A percentile compares a stretch with the other conserved stretches of the same genome.
phyloP scores from a whole-genome alignment of 352 stramenopile genomes.

The Phytopythium cucurbitacearum region DNA sequence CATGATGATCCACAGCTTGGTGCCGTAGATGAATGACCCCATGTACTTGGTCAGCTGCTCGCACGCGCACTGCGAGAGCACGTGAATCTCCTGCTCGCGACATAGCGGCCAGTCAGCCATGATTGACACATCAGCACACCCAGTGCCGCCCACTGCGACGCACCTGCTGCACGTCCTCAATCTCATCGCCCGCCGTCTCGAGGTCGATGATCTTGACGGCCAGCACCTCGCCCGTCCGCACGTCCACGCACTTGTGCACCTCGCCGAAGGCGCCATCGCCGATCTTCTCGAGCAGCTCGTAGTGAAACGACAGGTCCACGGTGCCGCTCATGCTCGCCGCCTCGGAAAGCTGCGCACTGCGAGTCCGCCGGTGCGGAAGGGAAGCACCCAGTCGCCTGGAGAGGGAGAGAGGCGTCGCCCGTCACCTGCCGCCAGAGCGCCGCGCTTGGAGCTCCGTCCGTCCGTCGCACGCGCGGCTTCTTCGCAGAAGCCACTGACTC shows the following conservation, averaged over 20 bases:
- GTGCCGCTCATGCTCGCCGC: slow-evolving; percentile 33
- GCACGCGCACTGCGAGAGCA: slow-evolving; percentile 87
- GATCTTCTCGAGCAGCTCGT: slow-evolving; percentile 78
- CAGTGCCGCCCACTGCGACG: not conserved
- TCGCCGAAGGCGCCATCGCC: slow-evolving; percentile 79
- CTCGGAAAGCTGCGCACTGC: not conserved
- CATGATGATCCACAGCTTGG: slow-evolving; percentile 92
- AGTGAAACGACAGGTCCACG: slow-evolving; percentile 52
- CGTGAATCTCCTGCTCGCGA: slow-evolving; percentile 75
- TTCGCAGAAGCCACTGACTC: too few relatives aligned
- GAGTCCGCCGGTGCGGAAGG: too few relatives aligned
- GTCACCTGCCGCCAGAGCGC: too few relatives aligned
- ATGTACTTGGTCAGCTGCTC: slow-evolving; percentile 89
- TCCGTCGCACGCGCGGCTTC: too few relatives aligned
- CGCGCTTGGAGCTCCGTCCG: too few relatives aligned
- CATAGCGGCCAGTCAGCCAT: too few relatives aligned
- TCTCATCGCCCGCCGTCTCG: slow-evolving; percentile 78
- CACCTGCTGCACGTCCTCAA: slow-evolving; percentile 85
- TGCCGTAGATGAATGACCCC: slow-evolving; percentile 80
- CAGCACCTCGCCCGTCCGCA: slow-evolving; percentile 61
- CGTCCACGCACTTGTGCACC: slow-evolving; percentile 74
- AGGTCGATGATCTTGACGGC: slow-evolving; percentile 86
- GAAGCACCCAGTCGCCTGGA: too few relatives aligned
- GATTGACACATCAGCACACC: not conserved
- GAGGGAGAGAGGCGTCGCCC: too few relatives aligned